Base-by-base conservation (phyloP, 176 grass and related monocot species). In the Oryza brachyantha region DNA sequence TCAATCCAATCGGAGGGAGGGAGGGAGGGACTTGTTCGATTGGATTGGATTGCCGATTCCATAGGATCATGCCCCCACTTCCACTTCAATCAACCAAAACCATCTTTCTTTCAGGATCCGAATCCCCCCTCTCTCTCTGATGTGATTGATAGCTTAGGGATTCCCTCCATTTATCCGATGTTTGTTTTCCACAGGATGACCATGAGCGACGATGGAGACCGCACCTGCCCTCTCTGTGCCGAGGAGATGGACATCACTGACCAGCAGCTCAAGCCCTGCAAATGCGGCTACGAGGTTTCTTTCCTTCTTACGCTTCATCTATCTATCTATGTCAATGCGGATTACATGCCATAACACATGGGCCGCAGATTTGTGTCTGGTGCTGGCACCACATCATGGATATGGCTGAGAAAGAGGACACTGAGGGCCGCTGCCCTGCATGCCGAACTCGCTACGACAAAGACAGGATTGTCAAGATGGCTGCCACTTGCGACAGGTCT, bases 321-420 rank as follows among this genome's bases (percentile, higher is more conserved):
- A n/a, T n/a, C 26, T 14, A 41, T 27, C 10, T 19, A 24, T 82
- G 3, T 67, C 41, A 29, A 7, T 42, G 78, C 26, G 35, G 22
- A 54, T n/a, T 60, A n/a, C n/a, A n/a, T n/a, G 10, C 11, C 24
- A 55, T 46, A 28, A 50, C 64, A 13, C 8, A 9, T 57, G 7
- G 7, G 14, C 54, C 61, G 28, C 72, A 99, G 96, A 93, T 99
- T 75, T 99, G 96, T 79, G 90, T 99, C 50, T 99, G 96, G 96
- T 99, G 96, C 58, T 99, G 92, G 92, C 96, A 99, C 83, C 96
- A 99, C 25, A 91, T 99, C 84, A 96, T 93, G 71, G 92, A 96
- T 68, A 95, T 99, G 90, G 90, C 96, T 27, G 92, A 95, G 75
- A 99, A 99, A 74, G 96, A 99, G 66, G 92, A 99, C 19, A 91